phyloP scores from a whole-genome alignment of 148 eudicot genomes.

The Euryodendron excelsum region DNA sequence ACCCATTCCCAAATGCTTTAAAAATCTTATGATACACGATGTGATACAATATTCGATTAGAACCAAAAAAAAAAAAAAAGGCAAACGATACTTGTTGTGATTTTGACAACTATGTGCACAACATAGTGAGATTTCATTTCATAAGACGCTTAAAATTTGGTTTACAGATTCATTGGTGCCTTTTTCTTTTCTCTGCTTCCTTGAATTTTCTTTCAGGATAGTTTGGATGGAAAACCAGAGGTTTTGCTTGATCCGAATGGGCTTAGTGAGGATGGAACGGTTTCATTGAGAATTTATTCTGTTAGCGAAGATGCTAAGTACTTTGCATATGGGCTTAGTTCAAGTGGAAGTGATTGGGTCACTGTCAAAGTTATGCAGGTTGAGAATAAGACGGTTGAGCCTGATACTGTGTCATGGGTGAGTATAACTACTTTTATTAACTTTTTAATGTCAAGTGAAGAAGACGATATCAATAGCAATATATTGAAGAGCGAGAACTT shows the following conservation, averaged over 20 bases:
- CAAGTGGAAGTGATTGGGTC: conserved; percentile 94
- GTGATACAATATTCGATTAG: no score
- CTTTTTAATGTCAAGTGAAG: not conserved
- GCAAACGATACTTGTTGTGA: no score
- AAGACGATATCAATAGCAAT: not conserved
- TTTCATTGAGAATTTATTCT: conserved; percentile 48
- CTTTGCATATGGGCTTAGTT: conserved; percentile 76
- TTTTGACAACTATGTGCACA: no score
- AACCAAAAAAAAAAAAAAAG: no score
- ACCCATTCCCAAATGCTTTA: no score
- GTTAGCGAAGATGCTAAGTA: conserved; percentile 86
- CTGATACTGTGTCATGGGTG: conserved; percentile 85
- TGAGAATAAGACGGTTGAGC: conserved; percentile 37
- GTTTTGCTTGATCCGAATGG: conserved; percentile 80
- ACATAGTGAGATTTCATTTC: not conserved
- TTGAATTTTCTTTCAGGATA: conserved; percentile 48
- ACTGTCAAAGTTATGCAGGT: conserved; percentile 67
- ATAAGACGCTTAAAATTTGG: not conserved
- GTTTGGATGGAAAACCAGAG: conserved; percentile 67
- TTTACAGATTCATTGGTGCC: not conserved
- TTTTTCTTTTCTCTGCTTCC: not conserved
- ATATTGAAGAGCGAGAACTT: not conserved
- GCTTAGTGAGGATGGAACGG: conserved; percentile 75
- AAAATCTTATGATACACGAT: no score
- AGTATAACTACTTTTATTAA: conserved; percentile 14